A percentile compares a stretch with the other conserved stretches of the same genome.
Conservation (phyloP, 2,329 filamentous ascomycete genomes). For the Lecanicillium sp. region DNA sequence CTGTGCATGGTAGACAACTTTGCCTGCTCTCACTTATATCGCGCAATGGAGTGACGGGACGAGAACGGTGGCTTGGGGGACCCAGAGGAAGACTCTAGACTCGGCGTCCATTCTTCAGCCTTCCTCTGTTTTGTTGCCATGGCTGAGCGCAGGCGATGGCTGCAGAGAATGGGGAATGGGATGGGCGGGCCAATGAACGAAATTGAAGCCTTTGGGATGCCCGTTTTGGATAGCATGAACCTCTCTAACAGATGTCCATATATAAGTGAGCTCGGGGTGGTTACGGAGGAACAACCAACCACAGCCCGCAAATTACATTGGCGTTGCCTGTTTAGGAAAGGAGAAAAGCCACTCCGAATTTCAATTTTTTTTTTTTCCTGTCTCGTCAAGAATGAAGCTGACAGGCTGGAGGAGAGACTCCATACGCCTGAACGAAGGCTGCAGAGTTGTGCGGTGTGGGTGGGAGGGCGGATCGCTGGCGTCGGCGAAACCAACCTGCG, state of each 20-base stretch:
- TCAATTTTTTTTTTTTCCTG: neutral
- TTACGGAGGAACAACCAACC: conserved; percentile 14
- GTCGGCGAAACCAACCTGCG: neutral
- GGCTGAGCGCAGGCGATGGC: conserved; percentile 6
- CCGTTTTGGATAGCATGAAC: conserved; percentile 8
- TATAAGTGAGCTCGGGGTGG: conserved; percentile 10
- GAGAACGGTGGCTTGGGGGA: neutral
- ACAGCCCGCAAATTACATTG: conserved; percentile 11
- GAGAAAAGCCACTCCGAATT: neutral
- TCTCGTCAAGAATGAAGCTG: neutral
- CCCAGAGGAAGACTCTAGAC: neutral
- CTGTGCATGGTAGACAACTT: neutral
- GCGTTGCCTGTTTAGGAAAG: conserved; percentile 12
- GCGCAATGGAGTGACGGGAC: neutral
- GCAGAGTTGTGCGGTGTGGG: neutral
- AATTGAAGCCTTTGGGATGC: conserved; percentile 6
- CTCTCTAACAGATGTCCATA: conserved; percentile 14
- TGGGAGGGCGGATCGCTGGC: neutral
- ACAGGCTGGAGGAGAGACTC: neutral
- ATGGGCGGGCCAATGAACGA: conserved; percentile 2
- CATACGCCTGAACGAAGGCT: too few relatives aligned
- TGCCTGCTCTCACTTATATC: neutral
- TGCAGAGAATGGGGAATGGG: neutral
- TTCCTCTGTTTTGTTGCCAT: neutral
- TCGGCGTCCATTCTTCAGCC: neutral